These are phyloP conservation scores for Trypanosoma boissoni DNA, from an alignment of 208 protist species.

Conservation along the genomic window DNA sequence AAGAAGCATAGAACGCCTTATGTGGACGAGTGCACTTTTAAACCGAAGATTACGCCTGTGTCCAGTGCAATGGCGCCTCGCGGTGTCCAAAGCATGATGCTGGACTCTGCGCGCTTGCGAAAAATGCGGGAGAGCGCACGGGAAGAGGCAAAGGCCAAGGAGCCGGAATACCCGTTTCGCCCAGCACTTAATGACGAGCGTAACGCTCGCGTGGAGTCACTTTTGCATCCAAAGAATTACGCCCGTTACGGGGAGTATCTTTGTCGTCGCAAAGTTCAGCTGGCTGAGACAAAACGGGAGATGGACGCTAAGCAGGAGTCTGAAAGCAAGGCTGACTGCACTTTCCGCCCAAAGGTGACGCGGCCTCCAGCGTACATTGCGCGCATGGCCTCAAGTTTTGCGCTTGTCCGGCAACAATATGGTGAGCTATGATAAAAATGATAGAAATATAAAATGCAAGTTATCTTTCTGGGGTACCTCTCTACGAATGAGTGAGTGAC, in stretches of 20 bases:
- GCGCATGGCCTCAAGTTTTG: conserved; percentile 72
- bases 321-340: conserved; percentile 44
- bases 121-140: conserved; percentile 25
- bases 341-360: conserved; percentile 62
- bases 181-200: conserved; percentile 33
- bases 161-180: conserved; percentile 45
- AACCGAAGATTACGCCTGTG: conserved; percentile 43
- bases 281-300: conserved; percentile 28
- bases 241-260: conserved; percentile 37
- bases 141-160: conserved; percentile 35
- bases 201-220: conserved; percentile 48
- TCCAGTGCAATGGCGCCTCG: conserved; percentile 21
- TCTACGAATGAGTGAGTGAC: too few species aligned
- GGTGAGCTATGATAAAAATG: conserved; percentile 30
- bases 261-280: conserved; percentile 16
- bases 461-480: too few species aligned
- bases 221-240: conserved; percentile 52
- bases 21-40: conserved; percentile 70
- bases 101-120: conserved; percentile 6
- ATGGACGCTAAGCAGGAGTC: conserved; percentile 25
- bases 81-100: conserved; percentile 18
- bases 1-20: conserved; percentile 64
- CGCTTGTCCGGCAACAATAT: conserved; percentile 56
- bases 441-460: too few species aligned
- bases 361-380: conserved; percentile 67